Conservation (phyloP, 495 filamentous ascomycete species). For the Neurospora tetrasperma region DNA sequence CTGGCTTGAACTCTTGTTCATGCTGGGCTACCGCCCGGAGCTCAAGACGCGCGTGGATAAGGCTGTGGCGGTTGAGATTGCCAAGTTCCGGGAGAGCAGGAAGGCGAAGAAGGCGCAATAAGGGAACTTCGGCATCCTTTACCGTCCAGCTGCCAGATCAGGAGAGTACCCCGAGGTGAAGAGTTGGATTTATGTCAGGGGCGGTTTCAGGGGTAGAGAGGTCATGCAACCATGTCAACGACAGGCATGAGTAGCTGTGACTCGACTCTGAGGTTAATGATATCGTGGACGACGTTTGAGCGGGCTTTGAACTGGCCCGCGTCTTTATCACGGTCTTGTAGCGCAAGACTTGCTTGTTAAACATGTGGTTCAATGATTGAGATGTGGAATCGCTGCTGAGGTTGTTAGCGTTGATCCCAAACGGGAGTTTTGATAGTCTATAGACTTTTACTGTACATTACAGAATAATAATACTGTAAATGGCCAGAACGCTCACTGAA, state of each 20-base stretch:
- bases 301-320: not conserved
- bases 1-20: slow-evolving; percentile 91
- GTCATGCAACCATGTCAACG: not conserved
- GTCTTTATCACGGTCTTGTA: not conserved
- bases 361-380: not conserved
- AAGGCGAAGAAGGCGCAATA: slow-evolving; percentile 16
- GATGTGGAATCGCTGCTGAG: not conserved
- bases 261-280: not conserved
- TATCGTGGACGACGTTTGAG: not conserved
- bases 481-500: not conserved
- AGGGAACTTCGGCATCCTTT: not conserved
- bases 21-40: slow-evolving; percentile 80
- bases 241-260: not conserved
- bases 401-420: not conserved
- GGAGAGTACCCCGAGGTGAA: not conserved
- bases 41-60: slow-evolving; percentile 69
- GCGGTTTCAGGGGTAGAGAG: not conserved
- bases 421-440: not conserved
- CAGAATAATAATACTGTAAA: not conserved
- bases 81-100: slow-evolving; percentile 42
- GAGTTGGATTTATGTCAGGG: not conserved
- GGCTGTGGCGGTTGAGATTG: slow-evolving; percentile 58
- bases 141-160: not conserved
- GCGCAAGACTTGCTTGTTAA: not conserved
- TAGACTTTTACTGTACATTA: not conserved